These are phyloP conservation scores for Monascus ruber DNA, from an alignment of 2,329 filamentous ascomycete genomes.

Conservation along the genomic window DNA sequence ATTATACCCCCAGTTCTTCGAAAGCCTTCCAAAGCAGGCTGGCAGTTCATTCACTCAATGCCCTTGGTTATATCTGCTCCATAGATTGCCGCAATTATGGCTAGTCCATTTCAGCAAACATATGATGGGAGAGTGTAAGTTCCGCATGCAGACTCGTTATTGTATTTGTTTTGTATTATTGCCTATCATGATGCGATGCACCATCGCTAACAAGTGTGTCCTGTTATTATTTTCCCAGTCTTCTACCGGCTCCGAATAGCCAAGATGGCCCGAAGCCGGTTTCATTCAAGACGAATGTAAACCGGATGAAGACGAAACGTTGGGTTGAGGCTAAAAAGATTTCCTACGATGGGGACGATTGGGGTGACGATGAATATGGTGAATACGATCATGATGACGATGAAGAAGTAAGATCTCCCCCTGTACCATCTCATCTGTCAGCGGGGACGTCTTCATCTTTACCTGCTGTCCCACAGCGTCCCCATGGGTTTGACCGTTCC, in stretches of 20 bases:
- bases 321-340: conserved; percentile 84
- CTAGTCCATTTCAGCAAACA: conserved; percentile 1
- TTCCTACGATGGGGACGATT: conserved; percentile 87
- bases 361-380: conserved; percentile 59
- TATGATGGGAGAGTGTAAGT: not conserved
- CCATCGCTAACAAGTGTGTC: not conserved
- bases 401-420: conserved; percentile 11
- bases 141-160: too few relatives aligned
- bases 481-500: conserved; percentile 18
- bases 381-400: conserved; percentile 47
- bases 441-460: too few relatives aligned
- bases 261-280: conserved; percentile 31
- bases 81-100: not conserved
- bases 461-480: too few relatives aligned
- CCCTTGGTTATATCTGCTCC: not conserved
- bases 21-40: too few relatives aligned
- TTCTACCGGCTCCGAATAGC: conserved; percentile 7
- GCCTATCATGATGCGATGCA: too few relatives aligned
- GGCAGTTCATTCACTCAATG: too few relatives aligned
- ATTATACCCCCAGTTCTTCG: too few relatives aligned
- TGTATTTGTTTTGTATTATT: too few relatives aligned
- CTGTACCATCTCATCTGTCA: conserved; percentile 6
- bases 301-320: conserved; percentile 81
- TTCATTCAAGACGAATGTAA: conserved; percentile 74
- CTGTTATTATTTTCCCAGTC: not conserved